phyloP scores from a whole-genome alignment of 139 green algal species.

The Trebouxia sp. region DNA sequence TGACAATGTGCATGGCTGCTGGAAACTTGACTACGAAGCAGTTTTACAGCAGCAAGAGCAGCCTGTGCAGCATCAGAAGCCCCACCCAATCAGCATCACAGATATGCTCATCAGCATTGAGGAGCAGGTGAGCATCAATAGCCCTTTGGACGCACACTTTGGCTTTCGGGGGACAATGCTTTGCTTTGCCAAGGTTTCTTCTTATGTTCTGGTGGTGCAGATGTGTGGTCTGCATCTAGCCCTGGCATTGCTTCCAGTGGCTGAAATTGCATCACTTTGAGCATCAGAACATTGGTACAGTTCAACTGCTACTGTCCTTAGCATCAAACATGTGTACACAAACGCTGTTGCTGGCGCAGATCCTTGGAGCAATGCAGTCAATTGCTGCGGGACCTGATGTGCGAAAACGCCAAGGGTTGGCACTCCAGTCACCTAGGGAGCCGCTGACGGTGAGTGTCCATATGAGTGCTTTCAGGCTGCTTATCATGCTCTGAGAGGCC shows the following conservation, averaged over 20 bases:
- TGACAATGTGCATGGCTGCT: slow-evolving; percentile 28
- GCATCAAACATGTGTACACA: no score
- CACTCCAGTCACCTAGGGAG: neutral
- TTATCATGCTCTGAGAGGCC: neutral
- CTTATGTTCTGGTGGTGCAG: neutral
- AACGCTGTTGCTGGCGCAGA: no score
- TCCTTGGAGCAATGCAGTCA: neutral
- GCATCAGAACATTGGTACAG: no score
- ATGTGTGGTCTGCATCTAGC: no score
- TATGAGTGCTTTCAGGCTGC: neutral
- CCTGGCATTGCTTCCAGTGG: no score
- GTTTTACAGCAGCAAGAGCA: neutral
- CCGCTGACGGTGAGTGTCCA: neutral
- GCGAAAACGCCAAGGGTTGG: neutral
- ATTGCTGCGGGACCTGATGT: neutral
- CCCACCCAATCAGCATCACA: neutral
- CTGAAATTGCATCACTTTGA: no score
- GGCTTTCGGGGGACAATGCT: neutral
- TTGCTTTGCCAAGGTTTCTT: neutral
- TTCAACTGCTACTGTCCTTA: no score
- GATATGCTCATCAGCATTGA: neutral
- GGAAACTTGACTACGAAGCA: neutral
- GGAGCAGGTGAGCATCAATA: neutral
- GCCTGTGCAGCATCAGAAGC: neutral
- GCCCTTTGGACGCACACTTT: neutral